These are phyloP conservation scores for Aspergillus terreus DNA, from an alignment of 2,329 filamentous ascomycete genomes.

Conservation along the genomic window DNA sequence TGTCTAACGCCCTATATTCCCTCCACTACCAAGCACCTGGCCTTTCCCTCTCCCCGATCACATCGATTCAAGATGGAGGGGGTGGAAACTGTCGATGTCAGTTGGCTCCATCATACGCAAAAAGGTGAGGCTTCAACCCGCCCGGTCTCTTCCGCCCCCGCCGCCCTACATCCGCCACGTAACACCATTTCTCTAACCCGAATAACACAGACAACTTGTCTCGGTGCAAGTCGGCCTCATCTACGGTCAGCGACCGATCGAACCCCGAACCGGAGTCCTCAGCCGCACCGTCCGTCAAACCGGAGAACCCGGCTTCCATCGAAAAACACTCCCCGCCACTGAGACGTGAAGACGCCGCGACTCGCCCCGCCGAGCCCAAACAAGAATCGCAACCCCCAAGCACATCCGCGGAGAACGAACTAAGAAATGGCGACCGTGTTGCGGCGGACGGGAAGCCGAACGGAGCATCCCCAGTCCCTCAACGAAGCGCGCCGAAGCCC, in stretches of 20 bases:
- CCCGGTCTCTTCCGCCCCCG: neutral
- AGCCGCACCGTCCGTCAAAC: slow-evolving; percentile 12
- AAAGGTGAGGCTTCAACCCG: slow-evolving; percentile 59
- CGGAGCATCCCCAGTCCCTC: slow-evolving; percentile 17
- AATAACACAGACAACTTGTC: slow-evolving; percentile 28
- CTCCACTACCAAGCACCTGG: neutral
- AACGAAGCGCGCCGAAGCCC: slow-evolving; percentile 27
- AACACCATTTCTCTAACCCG: slow-evolving; percentile 3
- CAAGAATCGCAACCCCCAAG: slow-evolving; percentile 14
- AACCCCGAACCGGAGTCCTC: slow-evolving; percentile 19
- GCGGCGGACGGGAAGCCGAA: slow-evolving; percentile 19
- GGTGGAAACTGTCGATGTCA: slow-evolving; percentile 78
- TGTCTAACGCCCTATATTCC: neutral
- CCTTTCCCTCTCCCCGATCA: neutral
- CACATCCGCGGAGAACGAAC: slow-evolving; percentile 15
- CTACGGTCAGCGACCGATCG: slow-evolving; percentile 26
- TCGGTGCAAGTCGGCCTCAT: slow-evolving; percentile 34
- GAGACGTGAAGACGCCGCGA: slow-evolving; percentile 10
- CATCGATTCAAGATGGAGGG: slow-evolving; percentile 63
- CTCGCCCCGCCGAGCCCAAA: slow-evolving; percentile 10
- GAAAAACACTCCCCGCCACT: slow-evolving; percentile 19
- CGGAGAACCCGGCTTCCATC: slow-evolving; percentile 21
- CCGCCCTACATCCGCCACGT: neutral
- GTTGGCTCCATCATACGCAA: slow-evolving; percentile 81
- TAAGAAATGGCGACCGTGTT: slow-evolving; percentile 15